Conservation (phyloP, 2,329 filamentous ascomycete genomes). For the Fusarium succisae region DNA sequence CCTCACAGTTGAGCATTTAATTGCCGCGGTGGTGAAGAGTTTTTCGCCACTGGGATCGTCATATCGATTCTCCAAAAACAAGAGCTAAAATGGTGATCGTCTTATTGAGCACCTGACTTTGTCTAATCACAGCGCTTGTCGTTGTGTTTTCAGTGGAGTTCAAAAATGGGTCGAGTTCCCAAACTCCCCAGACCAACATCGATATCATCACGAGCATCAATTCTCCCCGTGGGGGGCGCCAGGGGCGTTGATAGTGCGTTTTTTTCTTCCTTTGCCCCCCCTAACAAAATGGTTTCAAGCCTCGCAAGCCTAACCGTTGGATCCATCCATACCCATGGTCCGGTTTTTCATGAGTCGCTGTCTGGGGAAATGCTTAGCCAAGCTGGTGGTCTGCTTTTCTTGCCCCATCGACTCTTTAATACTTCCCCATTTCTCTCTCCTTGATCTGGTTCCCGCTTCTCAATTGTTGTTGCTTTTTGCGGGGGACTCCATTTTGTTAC, state of each 20-base stretch:
- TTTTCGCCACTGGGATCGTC: conserved; percentile 18
- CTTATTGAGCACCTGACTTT: conserved; percentile 5
- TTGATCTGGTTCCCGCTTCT: conserved; percentile 3
- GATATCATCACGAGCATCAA: conserved; percentile 8
- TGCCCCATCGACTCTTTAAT: conserved; percentile 18
- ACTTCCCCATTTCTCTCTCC: conserved; percentile 12
- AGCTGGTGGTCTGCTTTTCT: neutral
- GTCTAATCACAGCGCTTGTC: neutral
- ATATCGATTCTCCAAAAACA: neutral
- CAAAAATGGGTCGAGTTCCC: neutral
- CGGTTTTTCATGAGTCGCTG: conserved; percentile 1
- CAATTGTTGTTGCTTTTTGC: neutral
- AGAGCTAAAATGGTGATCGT: neutral
- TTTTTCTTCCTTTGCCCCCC: neutral
- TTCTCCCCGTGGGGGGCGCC: conserved; percentile 27
- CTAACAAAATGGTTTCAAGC: conserved; percentile 5
- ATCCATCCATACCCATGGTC: neutral
- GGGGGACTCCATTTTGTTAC: neutral
- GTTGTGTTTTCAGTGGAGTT: conserved; percentile 6
- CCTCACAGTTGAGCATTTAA: neutral
- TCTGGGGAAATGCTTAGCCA: conserved; percentile 12
- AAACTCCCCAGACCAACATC: conserved; percentile 11
- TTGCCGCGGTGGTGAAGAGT: conserved; percentile 1
- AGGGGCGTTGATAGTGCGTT: conserved; percentile 6
- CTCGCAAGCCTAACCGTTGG: conserved; percentile 9